Conservation (phyloP, 2,329 filamentous ascomycete species). For the Mycosphaerelloides madeirae region DNA sequence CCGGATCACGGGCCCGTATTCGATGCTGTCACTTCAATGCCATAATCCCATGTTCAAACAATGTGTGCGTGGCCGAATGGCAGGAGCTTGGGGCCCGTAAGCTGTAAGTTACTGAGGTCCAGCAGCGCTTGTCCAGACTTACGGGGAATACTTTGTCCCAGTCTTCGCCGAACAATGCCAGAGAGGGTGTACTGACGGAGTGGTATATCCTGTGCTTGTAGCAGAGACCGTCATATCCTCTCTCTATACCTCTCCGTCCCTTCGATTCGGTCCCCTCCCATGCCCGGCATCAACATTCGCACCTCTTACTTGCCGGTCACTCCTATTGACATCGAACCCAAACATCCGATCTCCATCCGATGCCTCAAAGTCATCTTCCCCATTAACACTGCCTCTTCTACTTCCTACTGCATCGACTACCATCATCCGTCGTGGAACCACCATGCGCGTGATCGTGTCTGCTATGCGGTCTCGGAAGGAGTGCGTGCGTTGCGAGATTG, state of each 20-base stretch:
- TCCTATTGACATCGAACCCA: conserved; percentile 36
- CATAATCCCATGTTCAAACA: too few species aligned
- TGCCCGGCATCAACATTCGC: conserved; percentile 17
- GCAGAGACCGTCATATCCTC: too few species aligned
- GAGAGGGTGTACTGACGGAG: too few species aligned
- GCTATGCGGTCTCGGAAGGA: conserved; percentile 31
- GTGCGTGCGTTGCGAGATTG: conserved; percentile 25
- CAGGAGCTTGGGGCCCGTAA: too few species aligned
- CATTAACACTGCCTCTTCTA: conserved; percentile 18
- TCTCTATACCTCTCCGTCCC: background rate
- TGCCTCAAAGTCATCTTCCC: conserved; percentile 37
- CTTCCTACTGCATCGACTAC: conserved; percentile 29
- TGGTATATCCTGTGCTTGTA: too few species aligned
- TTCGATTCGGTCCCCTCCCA: conserved; percentile 3
- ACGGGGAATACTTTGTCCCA: too few species aligned
- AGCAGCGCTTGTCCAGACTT: too few species aligned
- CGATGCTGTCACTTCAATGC: too few species aligned
- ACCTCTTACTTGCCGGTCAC: conserved; percentile 37
- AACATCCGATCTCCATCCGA: conserved; percentile 46
- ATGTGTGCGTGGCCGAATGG: too few species aligned
- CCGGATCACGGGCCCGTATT: too few species aligned
- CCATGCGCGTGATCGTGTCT: conserved; percentile 33
- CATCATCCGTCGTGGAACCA: conserved; percentile 25
- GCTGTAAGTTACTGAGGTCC: too few species aligned
- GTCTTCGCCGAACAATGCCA: background rate